A percentile compares a stretch with the other conserved stretches of the same genome.
Evolutionary conservation across 768 basidiomycete genomes (phyloP).

Genomic region (Trametes cingulata): DNA sequence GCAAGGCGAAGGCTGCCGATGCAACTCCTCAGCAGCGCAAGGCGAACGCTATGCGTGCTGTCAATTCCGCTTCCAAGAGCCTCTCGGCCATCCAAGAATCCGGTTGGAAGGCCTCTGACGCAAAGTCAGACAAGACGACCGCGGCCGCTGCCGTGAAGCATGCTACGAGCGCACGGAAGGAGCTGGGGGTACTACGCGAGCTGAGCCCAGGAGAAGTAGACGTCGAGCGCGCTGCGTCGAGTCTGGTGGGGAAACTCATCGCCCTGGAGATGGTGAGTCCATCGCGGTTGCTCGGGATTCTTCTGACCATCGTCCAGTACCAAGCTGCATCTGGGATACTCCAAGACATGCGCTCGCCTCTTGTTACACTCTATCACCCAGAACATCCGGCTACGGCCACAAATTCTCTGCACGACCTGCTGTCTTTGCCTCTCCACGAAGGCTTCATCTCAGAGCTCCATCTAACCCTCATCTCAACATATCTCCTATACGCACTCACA

Average conservation of each 20-base stretch:
- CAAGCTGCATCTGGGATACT: conserved; percentile 50
- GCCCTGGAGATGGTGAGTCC: conserved; percentile 68
- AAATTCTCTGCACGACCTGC: conserved; percentile 28
- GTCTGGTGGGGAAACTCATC: conserved; percentile 66
- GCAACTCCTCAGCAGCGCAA: conserved; percentile 32
- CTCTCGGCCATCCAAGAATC: conserved; percentile 53
- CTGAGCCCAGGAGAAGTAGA: conserved; percentile 53
- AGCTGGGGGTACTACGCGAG: conserved; percentile 49
- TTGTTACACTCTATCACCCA: conserved; percentile 36
- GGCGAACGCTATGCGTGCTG: conserved; percentile 56
- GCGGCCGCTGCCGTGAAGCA: conserved; percentile 37
- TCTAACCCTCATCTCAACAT: conserved; percentile 59
- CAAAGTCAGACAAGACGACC: conserved; percentile 28
- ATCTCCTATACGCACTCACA: conserved; percentile 55
- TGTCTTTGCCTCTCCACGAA: conserved; percentile 47
- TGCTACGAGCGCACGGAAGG: conserved; percentile 42
- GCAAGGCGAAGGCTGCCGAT: conserved; percentile 30
- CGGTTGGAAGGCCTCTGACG: conserved; percentile 54
- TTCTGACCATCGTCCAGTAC: conserved; percentile 41
- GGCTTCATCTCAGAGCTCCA: conserved; percentile 34
- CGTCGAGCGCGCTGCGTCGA: conserved; percentile 72
- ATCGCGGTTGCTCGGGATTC: not conserved
- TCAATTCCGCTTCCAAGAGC: conserved; percentile 62
- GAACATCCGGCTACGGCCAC: not conserved
- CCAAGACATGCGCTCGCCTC: conserved; percentile 44